Evolutionary conservation across 805 yeast species (phyloP).

Genomic region (baker's yeast (Saccharomyces cerevisiae)): DNA sequence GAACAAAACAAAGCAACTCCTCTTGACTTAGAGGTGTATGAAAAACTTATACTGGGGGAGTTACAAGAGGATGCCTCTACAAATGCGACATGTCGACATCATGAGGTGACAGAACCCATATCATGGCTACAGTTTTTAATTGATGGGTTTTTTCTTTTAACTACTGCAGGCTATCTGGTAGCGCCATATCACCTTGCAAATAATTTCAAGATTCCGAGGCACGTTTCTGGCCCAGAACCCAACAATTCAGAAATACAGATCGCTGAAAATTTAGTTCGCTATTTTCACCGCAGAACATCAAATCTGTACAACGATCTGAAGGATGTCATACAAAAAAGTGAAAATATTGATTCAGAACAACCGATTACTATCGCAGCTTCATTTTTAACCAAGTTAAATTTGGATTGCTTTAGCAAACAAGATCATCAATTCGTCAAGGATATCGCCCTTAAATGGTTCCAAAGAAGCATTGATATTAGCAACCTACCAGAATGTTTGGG

Average conservation of each 20-base stretch:
- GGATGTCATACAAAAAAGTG: slow-evolving; percentile 11
- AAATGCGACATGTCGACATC: slow-evolving; percentile 3
- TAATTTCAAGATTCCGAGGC: neutral
- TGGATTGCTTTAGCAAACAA: slow-evolving; percentile 30
- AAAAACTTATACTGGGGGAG: slow-evolving; percentile 6
- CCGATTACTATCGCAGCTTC: slow-evolving; percentile 12
- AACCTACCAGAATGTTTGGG: neutral
- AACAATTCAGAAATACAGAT: neutral
- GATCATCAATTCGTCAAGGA: slow-evolving; percentile 21
- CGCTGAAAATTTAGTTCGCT: slow-evolving; percentile 8
- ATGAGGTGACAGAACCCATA: slow-evolving; percentile 17
- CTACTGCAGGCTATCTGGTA: slow-evolving; percentile 23
- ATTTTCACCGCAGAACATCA: slow-evolving; percentile 15
- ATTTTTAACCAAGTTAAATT: slow-evolving; percentile 16
- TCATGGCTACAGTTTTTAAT: slow-evolving; percentile 28
- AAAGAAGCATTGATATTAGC: slow-evolving; percentile 8
- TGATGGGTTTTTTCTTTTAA: slow-evolving; percentile 24
- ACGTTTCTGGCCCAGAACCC: neutral
- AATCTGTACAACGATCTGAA: slow-evolving; percentile 11
- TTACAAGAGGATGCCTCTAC: slow-evolving; percentile 15
- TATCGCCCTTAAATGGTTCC: slow-evolving; percentile 19
- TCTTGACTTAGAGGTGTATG: slow-evolving; percentile 19
- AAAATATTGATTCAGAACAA: slow-evolving; percentile 7
- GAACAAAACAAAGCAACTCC: slow-evolving; percentile 21
- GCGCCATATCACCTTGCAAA: slow-evolving; percentile 19